A percentile compares a stretch with the other conserved stretches of the same genome.
These are phyloP conservation scores for Neltuma alba DNA, from an alignment of 306 rosid genomes.

Conservation along the genomic window DNA sequence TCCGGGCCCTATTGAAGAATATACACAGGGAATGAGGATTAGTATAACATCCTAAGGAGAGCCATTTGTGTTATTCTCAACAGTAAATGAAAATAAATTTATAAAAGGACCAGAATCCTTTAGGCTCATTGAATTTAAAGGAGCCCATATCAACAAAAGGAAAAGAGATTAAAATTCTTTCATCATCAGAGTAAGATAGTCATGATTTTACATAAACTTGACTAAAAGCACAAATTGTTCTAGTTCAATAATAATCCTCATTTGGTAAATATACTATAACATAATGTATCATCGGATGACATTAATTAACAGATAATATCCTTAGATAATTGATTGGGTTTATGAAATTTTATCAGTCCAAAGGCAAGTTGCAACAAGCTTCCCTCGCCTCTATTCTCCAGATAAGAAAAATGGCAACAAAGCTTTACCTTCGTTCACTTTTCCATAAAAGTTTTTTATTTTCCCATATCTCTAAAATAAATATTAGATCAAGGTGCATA, in stretches of 20 bases:
- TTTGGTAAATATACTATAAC: not conserved
- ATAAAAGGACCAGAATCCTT: not conserved
- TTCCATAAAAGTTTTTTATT: not conserved
- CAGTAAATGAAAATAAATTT: constrained; percentile 10
- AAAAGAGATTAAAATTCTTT: constrained; percentile 26
- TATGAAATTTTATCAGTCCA: not conserved
- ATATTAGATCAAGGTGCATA: not conserved
- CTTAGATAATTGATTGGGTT: not conserved
- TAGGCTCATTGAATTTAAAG: not conserved
- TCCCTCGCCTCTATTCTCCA: not conserved
- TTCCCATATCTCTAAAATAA: not conserved
- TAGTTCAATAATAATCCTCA: not conserved
- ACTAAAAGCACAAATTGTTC: not conserved
- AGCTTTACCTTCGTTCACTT: not conserved
- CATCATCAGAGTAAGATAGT: not conserved
- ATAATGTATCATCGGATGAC: not conserved
- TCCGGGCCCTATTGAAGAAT: constrained; percentile 55
- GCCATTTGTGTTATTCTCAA: not conserved
- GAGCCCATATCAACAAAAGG: constrained; percentile 2
- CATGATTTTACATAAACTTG: not conserved
- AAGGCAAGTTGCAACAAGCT: not conserved
- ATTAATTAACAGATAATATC: not conserved
- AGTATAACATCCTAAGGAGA: constrained; percentile 11
- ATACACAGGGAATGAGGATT: constrained; percentile 30
- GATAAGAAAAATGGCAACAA: not conserved